Percentiles rank a stretch among this genome's conserved stretches.
Conservation (phyloP, 2,329 filamentous ascomycete genomes). For the Davidsoniella virescens region DNA sequence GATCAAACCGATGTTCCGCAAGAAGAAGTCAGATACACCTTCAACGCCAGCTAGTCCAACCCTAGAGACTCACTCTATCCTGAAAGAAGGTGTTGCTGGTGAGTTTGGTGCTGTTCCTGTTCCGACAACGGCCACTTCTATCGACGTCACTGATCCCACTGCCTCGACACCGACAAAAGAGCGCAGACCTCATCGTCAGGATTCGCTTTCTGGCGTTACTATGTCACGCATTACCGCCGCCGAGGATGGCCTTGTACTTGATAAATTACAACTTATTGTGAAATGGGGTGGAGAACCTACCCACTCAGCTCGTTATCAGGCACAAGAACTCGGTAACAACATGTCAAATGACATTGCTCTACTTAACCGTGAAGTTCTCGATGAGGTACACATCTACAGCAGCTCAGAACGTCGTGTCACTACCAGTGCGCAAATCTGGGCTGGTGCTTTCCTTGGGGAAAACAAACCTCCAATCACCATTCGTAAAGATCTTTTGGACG, state of each 20-base stretch:
- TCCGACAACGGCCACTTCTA: slow-evolving; percentile 7
- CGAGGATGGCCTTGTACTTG: slow-evolving; percentile 81
- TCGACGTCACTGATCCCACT: neutral
- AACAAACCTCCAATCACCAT: slow-evolving; percentile 79
- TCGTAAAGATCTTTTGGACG: slow-evolving; percentile 86
- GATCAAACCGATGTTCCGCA: slow-evolving; percentile 98
- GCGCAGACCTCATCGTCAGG: slow-evolving; percentile 45
- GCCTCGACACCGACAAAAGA: neutral
- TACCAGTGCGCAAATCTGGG: slow-evolving; percentile 93
- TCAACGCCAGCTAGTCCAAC: slow-evolving; percentile 22
- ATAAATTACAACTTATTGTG: slow-evolving; percentile 93
- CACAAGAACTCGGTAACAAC: slow-evolving; percentile 84
- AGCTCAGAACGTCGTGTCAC: slow-evolving; percentile 90
- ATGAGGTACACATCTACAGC: slow-evolving; percentile 88
- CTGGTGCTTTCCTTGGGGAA: slow-evolving; percentile 71
- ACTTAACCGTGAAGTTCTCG: slow-evolving; percentile 80
- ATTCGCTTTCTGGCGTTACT: slow-evolving; percentile 78
- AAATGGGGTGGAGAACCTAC: slow-evolving; percentile 99
- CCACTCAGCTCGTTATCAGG: slow-evolving; percentile 89
- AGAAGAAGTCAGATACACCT: slow-evolving; percentile 53
- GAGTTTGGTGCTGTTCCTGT: slow-evolving; percentile 17
- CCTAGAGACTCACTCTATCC: slow-evolving; percentile 16
- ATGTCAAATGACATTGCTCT: slow-evolving; percentile 90
- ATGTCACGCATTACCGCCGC: slow-evolving; percentile 87
- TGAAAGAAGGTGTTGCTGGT: slow-evolving; percentile 15